Percentiles rank a stretch among this genome's conserved stretches.
These are phyloP conservation scores for Pseudognaphalium luteoalbum DNA, from an alignment of 129 eudicot species.

Conservation along the genomic window DNA sequence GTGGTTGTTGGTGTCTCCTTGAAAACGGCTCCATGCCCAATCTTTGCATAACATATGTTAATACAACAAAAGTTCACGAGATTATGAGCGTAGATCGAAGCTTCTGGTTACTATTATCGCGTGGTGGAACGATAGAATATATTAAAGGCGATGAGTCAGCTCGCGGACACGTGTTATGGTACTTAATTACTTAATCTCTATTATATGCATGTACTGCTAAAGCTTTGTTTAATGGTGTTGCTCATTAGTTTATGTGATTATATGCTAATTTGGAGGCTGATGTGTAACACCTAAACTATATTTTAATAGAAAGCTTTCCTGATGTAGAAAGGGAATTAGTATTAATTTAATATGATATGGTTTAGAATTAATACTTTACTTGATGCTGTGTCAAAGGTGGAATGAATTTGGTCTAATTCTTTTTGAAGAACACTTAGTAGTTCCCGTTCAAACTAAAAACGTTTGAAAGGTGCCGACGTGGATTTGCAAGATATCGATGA, in stretches of 20 bases:
- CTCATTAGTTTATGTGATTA: conserved; percentile 39
- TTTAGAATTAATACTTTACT: conserved; percentile 19
- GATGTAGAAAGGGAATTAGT: conserved; percentile 32
- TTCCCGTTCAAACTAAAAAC: conserved; percentile 33
- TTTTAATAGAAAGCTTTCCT: conserved; percentile 35
- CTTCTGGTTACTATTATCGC: conserved; percentile 46
- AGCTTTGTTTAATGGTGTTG: conserved; percentile 33
- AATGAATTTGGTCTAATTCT: conserved; percentile 41
- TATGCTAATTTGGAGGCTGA: conserved; percentile 35
- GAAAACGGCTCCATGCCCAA: conserved; percentile 48
- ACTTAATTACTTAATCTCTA: conserved; percentile 17
- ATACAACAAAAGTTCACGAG: conserved; percentile 18
- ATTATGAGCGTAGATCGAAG: conserved; percentile 35
- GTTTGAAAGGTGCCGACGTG: conserved; percentile 34
- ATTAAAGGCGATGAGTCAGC: conserved; percentile 44
- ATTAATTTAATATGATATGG: conserved; percentile 28
- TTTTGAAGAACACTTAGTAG: conserved; percentile 32
- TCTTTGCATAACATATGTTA: conserved; percentile 43
- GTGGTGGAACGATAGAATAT: conserved; percentile 43
- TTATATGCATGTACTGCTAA: conserved; percentile 34
- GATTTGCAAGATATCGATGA: conserved; percentile 23
- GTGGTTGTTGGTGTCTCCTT: conserved; percentile 62
- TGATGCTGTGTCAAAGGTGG: conserved; percentile 33
- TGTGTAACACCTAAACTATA: conserved; percentile 38
- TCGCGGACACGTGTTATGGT: conserved; percentile 53